Evolutionary conservation across 192 early-diverging fungal genomes (phyloP).

Genomic region (Coemansia umbellata): DNA sequence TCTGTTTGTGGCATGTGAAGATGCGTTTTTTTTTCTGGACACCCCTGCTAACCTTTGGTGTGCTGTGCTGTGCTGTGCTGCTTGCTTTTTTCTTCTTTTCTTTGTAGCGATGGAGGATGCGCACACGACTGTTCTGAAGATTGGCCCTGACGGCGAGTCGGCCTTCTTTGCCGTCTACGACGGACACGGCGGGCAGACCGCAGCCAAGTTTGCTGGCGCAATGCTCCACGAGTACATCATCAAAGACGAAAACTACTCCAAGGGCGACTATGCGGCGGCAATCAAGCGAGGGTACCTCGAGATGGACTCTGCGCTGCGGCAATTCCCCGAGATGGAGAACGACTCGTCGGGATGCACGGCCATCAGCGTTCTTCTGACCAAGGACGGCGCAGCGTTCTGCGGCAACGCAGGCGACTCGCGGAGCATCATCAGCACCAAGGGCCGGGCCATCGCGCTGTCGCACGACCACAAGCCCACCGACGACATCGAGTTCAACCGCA

Average conservation of each 20-base stretch:
- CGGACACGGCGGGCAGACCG: constrained; percentile 85
- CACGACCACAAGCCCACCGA: constrained; percentile 96
- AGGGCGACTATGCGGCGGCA: constrained; percentile 67
- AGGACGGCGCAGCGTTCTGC: constrained; percentile 74
- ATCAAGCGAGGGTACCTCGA: constrained; percentile 80
- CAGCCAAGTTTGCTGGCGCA: constrained; percentile 81
- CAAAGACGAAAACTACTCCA: constrained; percentile 58
- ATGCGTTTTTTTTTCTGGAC: background rate
- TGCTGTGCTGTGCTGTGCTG: background rate
- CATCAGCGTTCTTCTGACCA: constrained; percentile 79
- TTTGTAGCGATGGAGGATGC: constrained; percentile 92
- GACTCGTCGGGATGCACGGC: constrained; percentile 98
- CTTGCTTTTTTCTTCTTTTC: background rate
- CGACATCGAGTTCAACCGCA: constrained; percentile 78
- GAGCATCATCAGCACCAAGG: constrained; percentile 76
- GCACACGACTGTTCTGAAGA: constrained; percentile 78
- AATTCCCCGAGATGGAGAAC: constrained; percentile 69
- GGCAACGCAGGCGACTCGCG: constrained; percentile 97
- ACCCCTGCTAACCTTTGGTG: background rate
- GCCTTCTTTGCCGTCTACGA: constrained; percentile 98
- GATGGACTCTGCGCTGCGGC: constrained; percentile 72
- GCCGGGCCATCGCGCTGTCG: constrained; percentile 74
- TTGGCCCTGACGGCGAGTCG: constrained; percentile 57
- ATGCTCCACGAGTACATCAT: constrained; percentile 72
- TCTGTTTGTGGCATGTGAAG: constrained; percentile 1